Evolutionary conservation across 2,329 filamentous ascomycete genomes (phyloP), one percentile per base, ranked within the genome.

Genomic region (Aspergillus candidus): DNA sequence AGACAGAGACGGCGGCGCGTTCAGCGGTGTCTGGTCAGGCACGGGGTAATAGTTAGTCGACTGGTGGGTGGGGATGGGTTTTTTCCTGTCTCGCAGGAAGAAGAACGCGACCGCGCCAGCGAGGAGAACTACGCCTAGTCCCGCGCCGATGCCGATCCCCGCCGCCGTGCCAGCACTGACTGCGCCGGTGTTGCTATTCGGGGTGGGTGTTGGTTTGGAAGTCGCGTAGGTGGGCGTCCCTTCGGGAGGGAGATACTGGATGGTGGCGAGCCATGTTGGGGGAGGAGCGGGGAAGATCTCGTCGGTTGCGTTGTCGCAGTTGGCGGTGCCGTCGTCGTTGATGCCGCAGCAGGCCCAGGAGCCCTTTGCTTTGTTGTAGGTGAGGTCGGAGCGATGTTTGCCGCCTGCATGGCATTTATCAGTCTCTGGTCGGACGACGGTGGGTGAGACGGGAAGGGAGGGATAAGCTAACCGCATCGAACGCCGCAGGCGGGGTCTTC

Each of bases 281-380:
- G 43, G 36, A 5, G 40, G 43, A 12, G 22, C 46, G 8, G 43
- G 38, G 13, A 31, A 46, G 15, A 35, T 37, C 22, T 48, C 46
- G 4, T 41, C 33, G 13, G 43, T 40, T 4, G 36, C 38, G 17
- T 35, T 15, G 10, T 39, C 40, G 29, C 46, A 48, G 37, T 48
- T 17, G 31, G 22, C 7, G 4, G 35, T 41, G 8, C 34, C 38
- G 12, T 30, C 40, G 11, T 22, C 12, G 3, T 22, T 31, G 3
- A 35, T 27, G 18, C 32, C 36, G 31, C 46, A 48, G 36, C 46
- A 48, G 12, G 46, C 37, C 43, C 43, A 49, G 33, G 30, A 17
- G 11, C 43, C 34, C 10, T 29, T 34, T 11, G 4, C 22, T 4
- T 15, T 11, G 5, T 38, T 31, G 14, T 36, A 38, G 27, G 7